Percentiles rank a stretch among this genome's conserved stretches.
These are phyloP conservation scores for Lodderomyces orthopsilosis DNA, from an alignment of 1,139 yeast genomes.

Conservation along the genomic window DNA sequence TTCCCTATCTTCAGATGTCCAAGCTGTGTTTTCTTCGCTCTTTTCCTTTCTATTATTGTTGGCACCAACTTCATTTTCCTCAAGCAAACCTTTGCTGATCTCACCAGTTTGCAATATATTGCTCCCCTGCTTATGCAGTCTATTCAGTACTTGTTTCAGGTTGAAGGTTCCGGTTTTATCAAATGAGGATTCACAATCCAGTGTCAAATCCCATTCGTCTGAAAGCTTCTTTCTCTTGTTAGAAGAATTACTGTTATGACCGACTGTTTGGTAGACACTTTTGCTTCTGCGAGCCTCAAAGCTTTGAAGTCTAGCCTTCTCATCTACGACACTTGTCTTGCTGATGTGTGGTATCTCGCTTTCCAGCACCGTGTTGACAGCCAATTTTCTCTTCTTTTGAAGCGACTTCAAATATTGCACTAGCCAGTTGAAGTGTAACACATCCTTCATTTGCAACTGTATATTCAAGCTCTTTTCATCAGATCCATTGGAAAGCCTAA, in stretches of 20 bases:
- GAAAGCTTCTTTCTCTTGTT: constrained; percentile 1
- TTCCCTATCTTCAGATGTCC: neutral
- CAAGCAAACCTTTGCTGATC: neutral
- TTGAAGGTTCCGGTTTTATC: neutral
- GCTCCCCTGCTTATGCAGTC: neutral
- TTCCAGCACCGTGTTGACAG: neutral
- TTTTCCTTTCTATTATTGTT: neutral
- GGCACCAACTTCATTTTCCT: neutral
- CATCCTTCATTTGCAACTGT: constrained; percentile 9
- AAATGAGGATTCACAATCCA: neutral
- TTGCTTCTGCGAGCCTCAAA: neutral
- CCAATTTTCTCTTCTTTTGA: constrained; percentile 1
- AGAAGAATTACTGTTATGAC: neutral
- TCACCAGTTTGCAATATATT: neutral
- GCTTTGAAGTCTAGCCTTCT: neutral
- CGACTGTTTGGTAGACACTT: neutral
- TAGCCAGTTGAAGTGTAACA: constrained; percentile 11
- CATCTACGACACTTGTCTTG: neutral
- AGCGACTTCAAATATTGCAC: constrained; percentile 9
- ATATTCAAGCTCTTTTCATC: constrained; percentile 7
- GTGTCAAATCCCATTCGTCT: constrained; percentile 2
- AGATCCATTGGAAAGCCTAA: constrained; percentile 7
- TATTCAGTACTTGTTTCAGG: neutral
- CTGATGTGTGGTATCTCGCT: neutral
- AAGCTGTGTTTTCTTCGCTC: neutral